Percentiles rank a stretch among this genome's conserved stretches.
phyloP scores from a whole-genome alignment of 345 rosid species.

The Firmiana major region DNA sequence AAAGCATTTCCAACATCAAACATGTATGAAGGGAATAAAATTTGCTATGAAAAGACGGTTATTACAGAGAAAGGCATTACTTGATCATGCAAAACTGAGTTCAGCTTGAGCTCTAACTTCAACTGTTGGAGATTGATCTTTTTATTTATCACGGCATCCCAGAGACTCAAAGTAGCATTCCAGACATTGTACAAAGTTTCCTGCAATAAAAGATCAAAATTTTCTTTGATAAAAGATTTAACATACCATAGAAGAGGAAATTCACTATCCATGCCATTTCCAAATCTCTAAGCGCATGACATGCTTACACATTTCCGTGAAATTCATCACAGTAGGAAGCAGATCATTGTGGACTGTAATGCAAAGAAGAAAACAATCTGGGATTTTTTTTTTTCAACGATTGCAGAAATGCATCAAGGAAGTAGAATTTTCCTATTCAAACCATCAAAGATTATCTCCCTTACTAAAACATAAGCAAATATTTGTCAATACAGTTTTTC shows the following conservation, averaged over 20 bases:
- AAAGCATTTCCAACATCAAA: neutral
- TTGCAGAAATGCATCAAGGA: neutral
- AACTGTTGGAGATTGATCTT: constrained; percentile 64
- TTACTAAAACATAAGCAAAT: neutral
- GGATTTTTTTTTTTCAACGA: neutral
- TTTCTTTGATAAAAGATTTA: constrained; percentile 11
- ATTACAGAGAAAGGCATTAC: constrained; percentile 38
- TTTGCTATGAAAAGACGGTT: neutral
- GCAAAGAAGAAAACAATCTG: neutral
- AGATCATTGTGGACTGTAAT: neutral
- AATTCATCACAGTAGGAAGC: neutral
- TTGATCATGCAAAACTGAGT: constrained; percentile 61
- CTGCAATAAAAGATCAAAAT: constrained; percentile 43
- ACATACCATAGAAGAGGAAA: constrained; percentile 1
- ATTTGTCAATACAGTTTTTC: neutral
- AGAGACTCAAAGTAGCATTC: constrained; percentile 52
- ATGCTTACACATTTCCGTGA: neutral
- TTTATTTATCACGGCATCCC: constrained; percentile 67
- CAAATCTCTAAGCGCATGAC: neutral
- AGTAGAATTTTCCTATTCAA: neutral
- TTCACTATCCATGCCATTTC: neutral
- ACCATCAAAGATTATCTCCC: neutral
- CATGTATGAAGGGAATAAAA: neutral
- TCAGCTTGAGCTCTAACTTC: constrained; percentile 72
- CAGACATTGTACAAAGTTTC: constrained; percentile 67